Evolutionary conservation across 2,329 filamentous ascomycete genomes (phyloP).

Genomic region (Nothopassalora personata): DNA sequence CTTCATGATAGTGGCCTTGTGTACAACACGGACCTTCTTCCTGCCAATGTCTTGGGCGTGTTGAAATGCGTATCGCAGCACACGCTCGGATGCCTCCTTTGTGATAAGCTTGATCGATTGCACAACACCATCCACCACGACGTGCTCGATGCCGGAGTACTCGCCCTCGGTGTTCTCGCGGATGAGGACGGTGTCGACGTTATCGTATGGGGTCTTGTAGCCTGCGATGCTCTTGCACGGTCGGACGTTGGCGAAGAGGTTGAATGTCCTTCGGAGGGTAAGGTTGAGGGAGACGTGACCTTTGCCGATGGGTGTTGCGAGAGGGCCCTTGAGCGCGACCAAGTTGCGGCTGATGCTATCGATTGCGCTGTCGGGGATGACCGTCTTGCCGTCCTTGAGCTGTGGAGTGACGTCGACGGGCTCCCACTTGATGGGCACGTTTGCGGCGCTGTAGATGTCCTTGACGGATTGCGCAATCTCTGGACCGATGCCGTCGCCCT

Average conservation of each 20-base stretch:
- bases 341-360: slow-evolving; percentile 91
- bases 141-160: slow-evolving; percentile 98
- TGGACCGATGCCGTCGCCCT: slow-evolving; percentile 94
- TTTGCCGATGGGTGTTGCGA: slow-evolving; percentile 97
- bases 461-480: slow-evolving; percentile 98
- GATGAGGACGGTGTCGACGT: slow-evolving; percentile 94
- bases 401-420: slow-evolving; percentile 91
- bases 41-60: slow-evolving; percentile 89
- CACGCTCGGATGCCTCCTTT: slow-evolving; percentile 85
- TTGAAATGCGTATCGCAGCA: slow-evolving; percentile 96
- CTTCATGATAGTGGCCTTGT: slow-evolving; percentile 99
- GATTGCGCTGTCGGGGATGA: slow-evolving; percentile 89
- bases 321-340: slow-evolving; percentile 94
- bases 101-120: slow-evolving; percentile 99
- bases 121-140: slow-evolving; percentile 94
- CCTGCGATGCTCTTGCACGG: slow-evolving; percentile 95
- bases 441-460: slow-evolving; percentile 94
- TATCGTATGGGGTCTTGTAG: slow-evolving; percentile 97
- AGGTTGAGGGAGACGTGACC: slow-evolving; percentile 98
- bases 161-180: slow-evolving; percentile 99
- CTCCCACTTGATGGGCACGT: slow-evolving; percentile 97
- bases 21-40: slow-evolving; percentile 94
- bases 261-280: slow-evolving; percentile 97
- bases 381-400: slow-evolving; percentile 90
- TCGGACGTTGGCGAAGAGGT: slow-evolving; percentile 98